A percentile compares a stretch with the other conserved stretches of the same genome.
Conservation (phyloP, 176 grass and related monocot genomes). For the Cenchrus fungigraminus region DNA sequence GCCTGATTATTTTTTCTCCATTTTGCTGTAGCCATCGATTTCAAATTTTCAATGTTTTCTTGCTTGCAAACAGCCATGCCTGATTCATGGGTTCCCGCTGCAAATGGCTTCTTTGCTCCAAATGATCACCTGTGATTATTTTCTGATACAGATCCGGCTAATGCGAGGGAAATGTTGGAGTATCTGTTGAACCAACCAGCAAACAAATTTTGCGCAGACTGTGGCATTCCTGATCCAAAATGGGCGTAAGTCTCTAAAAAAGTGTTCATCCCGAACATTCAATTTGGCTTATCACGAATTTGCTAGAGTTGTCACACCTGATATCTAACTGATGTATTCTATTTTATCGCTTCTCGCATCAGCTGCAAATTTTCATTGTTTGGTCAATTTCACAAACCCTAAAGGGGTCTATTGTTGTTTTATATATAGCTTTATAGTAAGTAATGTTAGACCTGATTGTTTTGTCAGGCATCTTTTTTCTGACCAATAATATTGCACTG, state of each 20-base stretch:
- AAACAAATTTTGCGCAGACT: slow-evolving; percentile 86
- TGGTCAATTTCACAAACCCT: background rate
- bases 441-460: background rate
- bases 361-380: background rate
- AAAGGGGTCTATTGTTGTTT: background rate
- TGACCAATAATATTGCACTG: background rate
- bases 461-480: background rate
- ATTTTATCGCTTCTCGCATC: background rate
- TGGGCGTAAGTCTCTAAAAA: slow-evolving; percentile 73
- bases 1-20: background rate
- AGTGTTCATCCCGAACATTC: background rate
- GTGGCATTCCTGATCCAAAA: slow-evolving; percentile 84
- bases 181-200: slow-evolving; percentile 66
- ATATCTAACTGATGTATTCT: background rate
- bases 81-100: background rate
- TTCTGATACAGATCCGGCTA: slow-evolving; percentile 31
- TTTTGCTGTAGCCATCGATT: background rate
- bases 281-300: background rate
- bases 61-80: background rate
- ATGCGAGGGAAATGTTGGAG: slow-evolving; percentile 63
- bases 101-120: background rate
- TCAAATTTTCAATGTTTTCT: background rate
- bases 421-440: background rate
- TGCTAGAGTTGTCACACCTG: background rate
- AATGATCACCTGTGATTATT: slow-evolving; percentile 16